These are phyloP conservation scores for Hemisphaericaspora subhashii DNA, from an alignment of 1,139 yeast species.

Conservation along the genomic window DNA sequence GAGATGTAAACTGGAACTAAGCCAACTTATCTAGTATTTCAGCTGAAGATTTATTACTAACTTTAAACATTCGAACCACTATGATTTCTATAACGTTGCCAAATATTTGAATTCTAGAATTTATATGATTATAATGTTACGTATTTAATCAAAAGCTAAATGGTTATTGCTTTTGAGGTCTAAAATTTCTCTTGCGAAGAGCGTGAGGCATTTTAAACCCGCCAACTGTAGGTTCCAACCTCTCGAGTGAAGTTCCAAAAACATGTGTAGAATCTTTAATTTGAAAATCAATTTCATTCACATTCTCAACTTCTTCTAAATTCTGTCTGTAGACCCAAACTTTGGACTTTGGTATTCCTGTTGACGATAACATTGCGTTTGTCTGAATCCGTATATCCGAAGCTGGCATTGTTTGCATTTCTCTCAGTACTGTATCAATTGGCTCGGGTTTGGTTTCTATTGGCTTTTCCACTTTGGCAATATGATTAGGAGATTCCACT, in stretches of 20 bases:
- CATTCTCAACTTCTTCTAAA: slow-evolving; percentile 10
- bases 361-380: too few species aligned
- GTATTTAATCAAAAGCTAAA: background rate
- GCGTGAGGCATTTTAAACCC: slow-evolving; percentile 14
- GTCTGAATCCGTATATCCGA: too few species aligned
- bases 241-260: slow-evolving; percentile 12
- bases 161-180: background rate
- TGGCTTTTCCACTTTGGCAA: too few species aligned
- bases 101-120: background rate
- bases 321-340: slow-evolving; percentile 1
- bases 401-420: too few species aligned
- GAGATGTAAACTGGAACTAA: slow-evolving; percentile 3
- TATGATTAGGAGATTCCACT: too few species aligned
- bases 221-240: slow-evolving; percentile 9
- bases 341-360: background rate
- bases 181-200: background rate
- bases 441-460: too few species aligned
- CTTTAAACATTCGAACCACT: background rate
- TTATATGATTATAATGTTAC: too few species aligned
- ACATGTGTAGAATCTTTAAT: slow-evolving; percentile 3
- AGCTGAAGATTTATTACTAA: background rate
- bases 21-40: slow-evolving; percentile 1
- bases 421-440: too few species aligned
- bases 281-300: slow-evolving; percentile 4
- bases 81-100: too few species aligned